These are phyloP conservation scores for Hanseniaspora occidentalis DNA, from an alignment of 805 yeast genomes.

Conservation along the genomic window DNA sequence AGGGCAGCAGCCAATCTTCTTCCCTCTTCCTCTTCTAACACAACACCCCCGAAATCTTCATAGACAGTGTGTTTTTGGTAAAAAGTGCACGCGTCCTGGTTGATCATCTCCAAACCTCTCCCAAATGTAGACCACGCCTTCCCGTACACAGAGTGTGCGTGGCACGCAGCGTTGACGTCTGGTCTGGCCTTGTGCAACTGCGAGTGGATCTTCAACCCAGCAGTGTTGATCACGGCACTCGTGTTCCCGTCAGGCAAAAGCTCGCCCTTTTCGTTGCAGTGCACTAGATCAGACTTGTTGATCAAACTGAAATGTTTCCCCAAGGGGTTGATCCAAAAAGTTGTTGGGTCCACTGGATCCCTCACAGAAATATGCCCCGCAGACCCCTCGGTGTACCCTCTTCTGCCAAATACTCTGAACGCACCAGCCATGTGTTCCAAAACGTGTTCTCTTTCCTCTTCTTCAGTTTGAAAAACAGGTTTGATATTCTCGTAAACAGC, in stretches of 20 bases:
- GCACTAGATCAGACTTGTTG: slow-evolving; percentile 51
- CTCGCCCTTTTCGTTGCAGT: slow-evolving; percentile 44
- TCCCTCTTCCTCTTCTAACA: slow-evolving; percentile 52
- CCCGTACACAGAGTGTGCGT: slow-evolving; percentile 51
- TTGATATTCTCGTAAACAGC: slow-evolving; percentile 9
- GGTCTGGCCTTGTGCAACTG: slow-evolving; percentile 53
- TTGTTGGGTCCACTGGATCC: slow-evolving; percentile 68
- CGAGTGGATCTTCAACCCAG: slow-evolving; percentile 58
- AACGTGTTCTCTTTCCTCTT: slow-evolving; percentile 13
- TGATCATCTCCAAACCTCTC: slow-evolving; percentile 56
- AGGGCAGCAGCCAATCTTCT: slow-evolving; percentile 43
- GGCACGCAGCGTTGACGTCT: slow-evolving; percentile 58
- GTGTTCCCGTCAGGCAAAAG: slow-evolving; percentile 38
- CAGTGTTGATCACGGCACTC: slow-evolving; percentile 41
- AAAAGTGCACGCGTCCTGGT: slow-evolving; percentile 61
- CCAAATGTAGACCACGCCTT: slow-evolving; percentile 55
- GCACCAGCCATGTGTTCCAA: slow-evolving; percentile 74
- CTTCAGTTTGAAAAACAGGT: slow-evolving; percentile 11
- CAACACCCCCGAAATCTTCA: slow-evolving; percentile 64
- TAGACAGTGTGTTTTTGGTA: slow-evolving; percentile 57
- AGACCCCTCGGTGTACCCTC: slow-evolving; percentile 61
- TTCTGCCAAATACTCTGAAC: slow-evolving; percentile 70
- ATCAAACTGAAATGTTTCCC: slow-evolving; percentile 60
- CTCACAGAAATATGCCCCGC: slow-evolving; percentile 82
- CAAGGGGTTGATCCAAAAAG: slow-evolving; percentile 85